Evolutionary conservation across 352 stramenopile genomes (phyloP).

Genomic region (Phytophthora ohioensis): DNA sequence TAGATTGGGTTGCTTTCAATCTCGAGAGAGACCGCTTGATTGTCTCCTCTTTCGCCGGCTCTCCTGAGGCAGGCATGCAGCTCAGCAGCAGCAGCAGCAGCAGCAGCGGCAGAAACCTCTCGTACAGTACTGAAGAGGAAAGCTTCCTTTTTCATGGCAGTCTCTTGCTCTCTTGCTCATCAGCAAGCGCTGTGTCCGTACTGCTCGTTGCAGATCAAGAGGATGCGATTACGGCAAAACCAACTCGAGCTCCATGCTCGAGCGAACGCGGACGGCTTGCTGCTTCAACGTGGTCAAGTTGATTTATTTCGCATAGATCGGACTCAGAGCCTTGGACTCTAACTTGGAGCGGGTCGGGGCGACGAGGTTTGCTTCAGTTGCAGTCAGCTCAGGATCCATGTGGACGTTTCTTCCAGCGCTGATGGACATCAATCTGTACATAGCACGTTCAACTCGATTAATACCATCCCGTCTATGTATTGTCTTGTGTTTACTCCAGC

Average conservation of each 20-base stretch:
- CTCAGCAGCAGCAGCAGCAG: neutral
- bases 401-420: neutral
- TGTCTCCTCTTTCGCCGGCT: conserved; percentile 12
- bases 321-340: neutral
- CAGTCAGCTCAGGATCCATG: neutral
- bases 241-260: neutral
- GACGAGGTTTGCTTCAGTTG: too few species aligned
- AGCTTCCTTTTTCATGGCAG: conserved; percentile 5
- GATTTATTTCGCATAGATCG: conserved; percentile 34
- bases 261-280: neutral
- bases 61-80: conserved; percentile 10
- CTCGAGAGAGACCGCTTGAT: conserved; percentile 8
- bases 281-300: conserved; percentile 6
- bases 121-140: neutral
- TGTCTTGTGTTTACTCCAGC: conserved; percentile 1
- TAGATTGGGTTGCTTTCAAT: conserved; percentile 22
- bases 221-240: conserved; percentile 19
- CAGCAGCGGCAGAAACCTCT: neutral
- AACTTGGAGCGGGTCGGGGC: neutral
- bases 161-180: neutral
- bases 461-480: neutral
- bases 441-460: neutral
- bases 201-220: neutral
- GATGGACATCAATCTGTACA: neutral
- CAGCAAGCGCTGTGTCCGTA: neutral